Evolutionary conservation across 2,329 filamentous ascomycete genomes (phyloP).

Genomic region (Fusarium pseudonygamai): DNA sequence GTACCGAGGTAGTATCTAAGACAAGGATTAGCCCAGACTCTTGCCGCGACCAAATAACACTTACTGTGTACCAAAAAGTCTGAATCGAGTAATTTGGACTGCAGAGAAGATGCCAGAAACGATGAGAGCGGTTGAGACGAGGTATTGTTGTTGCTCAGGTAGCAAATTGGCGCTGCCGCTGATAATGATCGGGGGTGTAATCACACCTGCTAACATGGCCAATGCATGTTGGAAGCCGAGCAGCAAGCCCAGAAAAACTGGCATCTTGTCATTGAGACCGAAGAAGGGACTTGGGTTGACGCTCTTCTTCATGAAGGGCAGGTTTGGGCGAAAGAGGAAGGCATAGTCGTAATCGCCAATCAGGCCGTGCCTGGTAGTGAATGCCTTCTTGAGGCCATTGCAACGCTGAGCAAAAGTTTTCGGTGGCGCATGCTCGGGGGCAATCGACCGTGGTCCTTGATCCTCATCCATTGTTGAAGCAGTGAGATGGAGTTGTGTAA

Average conservation of each 20-base stretch:
- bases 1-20: conserved; percentile 80
- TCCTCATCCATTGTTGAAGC: conserved; percentile 63
- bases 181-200: conserved; percentile 82
- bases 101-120: conserved; percentile 79
- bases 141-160: conserved; percentile 72
- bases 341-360: conserved; percentile 90
- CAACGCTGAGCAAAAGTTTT: conserved; percentile 45
- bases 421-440: conserved; percentile 50
- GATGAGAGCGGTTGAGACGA: conserved; percentile 81
- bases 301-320: conserved; percentile 79
- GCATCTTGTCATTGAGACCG: conserved; percentile 82
- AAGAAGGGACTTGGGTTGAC: conserved; percentile 75
- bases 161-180: conserved; percentile 71
- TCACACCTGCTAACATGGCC: conserved; percentile 79
- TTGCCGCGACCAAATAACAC: conserved; percentile 18
- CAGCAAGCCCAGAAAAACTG: conserved; percentile 76
- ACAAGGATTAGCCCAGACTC: neutral
- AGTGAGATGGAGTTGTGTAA: conserved; percentile 9
- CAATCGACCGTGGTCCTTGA: conserved; percentile 61
- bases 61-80: conserved; percentile 71
- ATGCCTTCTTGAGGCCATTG: conserved; percentile 48
- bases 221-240: conserved; percentile 83
- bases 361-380: conserved; percentile 74
- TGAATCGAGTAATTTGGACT: conserved; percentile 81
- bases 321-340: conserved; percentile 82